These are phyloP conservation scores for Kwoniella sp. DNA, from an alignment of 768 basidiomycete genomes.

Conservation along the genomic window DNA sequence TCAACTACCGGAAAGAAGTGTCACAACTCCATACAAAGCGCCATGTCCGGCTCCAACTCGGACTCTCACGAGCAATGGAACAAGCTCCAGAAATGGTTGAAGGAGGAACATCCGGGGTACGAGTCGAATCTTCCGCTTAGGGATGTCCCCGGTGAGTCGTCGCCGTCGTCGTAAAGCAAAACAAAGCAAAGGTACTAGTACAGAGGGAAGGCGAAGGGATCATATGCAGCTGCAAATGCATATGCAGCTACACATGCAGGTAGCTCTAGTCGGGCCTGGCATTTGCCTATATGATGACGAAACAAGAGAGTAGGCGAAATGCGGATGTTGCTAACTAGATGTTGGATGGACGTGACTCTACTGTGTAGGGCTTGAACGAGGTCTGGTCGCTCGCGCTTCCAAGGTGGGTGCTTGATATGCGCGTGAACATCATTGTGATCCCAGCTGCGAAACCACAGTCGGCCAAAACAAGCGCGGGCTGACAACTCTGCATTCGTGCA, in stretches of 20 bases:
- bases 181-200: no score
- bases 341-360: background rate
- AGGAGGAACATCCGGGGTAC: slow-evolving; percentile 59
- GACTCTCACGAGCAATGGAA: slow-evolving; percentile 56
- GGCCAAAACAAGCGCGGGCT: background rate
- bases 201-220: no score
- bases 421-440: no score
- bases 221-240: no score
- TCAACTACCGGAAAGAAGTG: no score
- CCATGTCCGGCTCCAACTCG: background rate
- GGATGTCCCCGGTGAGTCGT: slow-evolving; percentile 61
- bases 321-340: background rate
- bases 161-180: no score
- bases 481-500: no score
- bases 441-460: background rate
- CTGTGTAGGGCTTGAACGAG: slow-evolving; percentile 68
- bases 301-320: no score
- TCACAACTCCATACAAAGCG: background rate
- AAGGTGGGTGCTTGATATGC: slow-evolving; percentile 58
- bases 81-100: slow-evolving; percentile 63
- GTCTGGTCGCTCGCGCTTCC: slow-evolving; percentile 63
- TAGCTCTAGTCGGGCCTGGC: no score
- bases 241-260: no score
- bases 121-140: slow-evolving; percentile 60
- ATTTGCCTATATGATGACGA: no score